Percentiles rank a stretch among this genome's conserved stretches.
phyloP scores from a whole-genome alignment of 1,284 basidiomycete genomes.

The Golubevia pallescens region DNA sequence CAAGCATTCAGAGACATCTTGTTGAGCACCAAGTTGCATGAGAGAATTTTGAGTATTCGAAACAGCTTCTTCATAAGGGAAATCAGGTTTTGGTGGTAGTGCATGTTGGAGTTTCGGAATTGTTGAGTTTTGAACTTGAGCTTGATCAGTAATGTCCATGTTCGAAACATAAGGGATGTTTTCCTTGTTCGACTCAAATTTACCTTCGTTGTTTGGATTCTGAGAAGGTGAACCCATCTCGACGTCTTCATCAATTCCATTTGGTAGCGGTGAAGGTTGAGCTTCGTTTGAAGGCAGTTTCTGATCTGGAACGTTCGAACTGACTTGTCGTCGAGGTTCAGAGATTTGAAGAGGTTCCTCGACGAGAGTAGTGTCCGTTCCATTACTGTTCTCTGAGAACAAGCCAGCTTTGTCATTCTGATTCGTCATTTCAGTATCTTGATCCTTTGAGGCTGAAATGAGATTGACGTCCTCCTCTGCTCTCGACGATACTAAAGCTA shows the following conservation, averaged over 20 bases:
- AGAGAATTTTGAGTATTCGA: conserved; percentile 1
- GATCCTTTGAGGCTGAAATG: neutral
- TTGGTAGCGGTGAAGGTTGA: neutral
- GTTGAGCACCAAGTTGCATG: conserved; percentile 58
- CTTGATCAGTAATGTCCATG: neutral
- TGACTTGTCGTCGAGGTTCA: too few species aligned
- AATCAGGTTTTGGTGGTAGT: neutral
- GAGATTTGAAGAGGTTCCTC: conserved; percentile 2
- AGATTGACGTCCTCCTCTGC: conserved; percentile 32
- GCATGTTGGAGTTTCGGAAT: too few species aligned
- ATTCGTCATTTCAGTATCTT: neutral
- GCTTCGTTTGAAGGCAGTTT: neutral
- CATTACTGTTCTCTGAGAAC: conserved; percentile 1
- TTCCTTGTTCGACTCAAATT: neutral
- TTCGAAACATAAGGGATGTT: neutral
- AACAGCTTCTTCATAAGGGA: neutral
- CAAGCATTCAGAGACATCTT: conserved; percentile 61
- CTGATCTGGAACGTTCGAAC: neutral
- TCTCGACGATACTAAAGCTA: conserved; percentile 55
- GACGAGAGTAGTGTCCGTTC: conserved; percentile 6
- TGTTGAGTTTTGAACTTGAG: neutral
- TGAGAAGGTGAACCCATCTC: neutral
- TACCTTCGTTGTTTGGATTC: neutral
- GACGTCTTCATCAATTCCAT: neutral
- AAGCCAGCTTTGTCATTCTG: conserved; percentile 9